Evolutionary conservation across 441 rosid genomes (phyloP).

Genomic region (Corymbia citriodora): DNA sequence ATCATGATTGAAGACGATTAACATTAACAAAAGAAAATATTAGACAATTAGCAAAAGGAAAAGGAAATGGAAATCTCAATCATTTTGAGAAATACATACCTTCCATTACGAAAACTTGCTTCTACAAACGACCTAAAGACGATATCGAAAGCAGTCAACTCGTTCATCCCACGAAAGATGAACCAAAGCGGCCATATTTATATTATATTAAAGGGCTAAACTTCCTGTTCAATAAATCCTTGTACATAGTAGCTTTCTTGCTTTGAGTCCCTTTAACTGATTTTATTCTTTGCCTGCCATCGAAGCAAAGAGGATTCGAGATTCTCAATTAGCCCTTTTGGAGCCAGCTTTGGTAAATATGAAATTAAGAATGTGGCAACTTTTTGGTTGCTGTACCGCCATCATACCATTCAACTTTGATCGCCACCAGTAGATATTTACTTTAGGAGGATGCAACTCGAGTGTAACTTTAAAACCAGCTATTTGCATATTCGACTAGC

Average conservation of each 20-base stretch:
- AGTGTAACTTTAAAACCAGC: too few species aligned
- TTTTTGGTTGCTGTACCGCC: not conserved
- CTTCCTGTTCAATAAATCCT: not conserved
- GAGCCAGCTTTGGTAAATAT: too few species aligned
- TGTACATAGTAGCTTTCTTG: not conserved
- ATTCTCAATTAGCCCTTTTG: not conserved
- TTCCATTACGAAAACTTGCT: not conserved
- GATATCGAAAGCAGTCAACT: not conserved
- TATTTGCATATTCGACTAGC: not conserved
- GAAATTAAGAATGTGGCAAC: not conserved
- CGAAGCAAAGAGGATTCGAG: not conserved
- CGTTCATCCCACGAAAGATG: not conserved
- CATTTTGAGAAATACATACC: not conserved
- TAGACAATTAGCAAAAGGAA: not conserved
- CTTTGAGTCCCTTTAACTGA: not conserved
- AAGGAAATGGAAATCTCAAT: not conserved
- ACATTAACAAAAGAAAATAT: too few species aligned
- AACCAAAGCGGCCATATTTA: too few species aligned
- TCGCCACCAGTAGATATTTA: accelerated
- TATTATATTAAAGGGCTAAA: not conserved
- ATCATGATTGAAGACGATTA: not conserved
- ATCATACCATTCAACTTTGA: not conserved
- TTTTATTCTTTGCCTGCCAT: not conserved
- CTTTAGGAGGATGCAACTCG: too few species aligned
- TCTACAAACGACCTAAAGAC: not conserved